Base-by-base conservation (phyloP, 1,284 basidiomycete genomes). In the Cryptococcus sp. region DNA sequence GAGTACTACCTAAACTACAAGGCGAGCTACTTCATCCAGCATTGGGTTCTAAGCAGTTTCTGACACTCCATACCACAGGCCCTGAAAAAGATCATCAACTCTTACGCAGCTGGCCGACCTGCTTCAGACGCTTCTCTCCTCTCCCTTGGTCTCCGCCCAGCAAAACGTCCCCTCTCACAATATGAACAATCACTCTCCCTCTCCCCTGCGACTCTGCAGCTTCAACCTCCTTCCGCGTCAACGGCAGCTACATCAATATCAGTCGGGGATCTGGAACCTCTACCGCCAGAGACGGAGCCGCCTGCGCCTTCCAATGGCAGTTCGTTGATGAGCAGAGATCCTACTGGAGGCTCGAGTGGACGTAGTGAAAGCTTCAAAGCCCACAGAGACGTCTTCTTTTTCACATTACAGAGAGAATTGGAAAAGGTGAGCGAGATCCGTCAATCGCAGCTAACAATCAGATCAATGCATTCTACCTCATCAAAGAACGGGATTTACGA, bases 381-480 rank as follows among this genome's bases (percentile, higher is more conserved):
- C 17, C 93, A 97, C 81, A 93, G 95, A 72, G 91, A 95, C 20
- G 92, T 93, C 1, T 99, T 98, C 83, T 99, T 99, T 83, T 99
- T 98, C 84, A 98, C 95, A 74, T 85, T 99, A 1, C 95, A 98
- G 78, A 85, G 96, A 37, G 96, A 99, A 78, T 82, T 99, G 20
- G 96, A 99, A 81, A 99, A 99, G 86, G 93, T 89, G 72, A 64
- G 69, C 56, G 16, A 23, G 10, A 15, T n/a, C 17, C 15, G 16
- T 8, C 0, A 10, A 5, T 8, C 16, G 11, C 10, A 22, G 39
- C 34, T 44, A 26, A 22, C 22, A 20, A 37, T 19, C 73, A 96
- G 94, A 98, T 99, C 81, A 99, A 99, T 80, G 86, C 88, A n/a
- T 99, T 99, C 75, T 99, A 99, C 79, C 85, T 99, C 50, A 91